A percentile compares a stretch with the other conserved stretches of the same genome.
Conservation (phyloP, 2,329 filamentous ascomycete genomes). For the Sphaerostilbella broomeana region DNA sequence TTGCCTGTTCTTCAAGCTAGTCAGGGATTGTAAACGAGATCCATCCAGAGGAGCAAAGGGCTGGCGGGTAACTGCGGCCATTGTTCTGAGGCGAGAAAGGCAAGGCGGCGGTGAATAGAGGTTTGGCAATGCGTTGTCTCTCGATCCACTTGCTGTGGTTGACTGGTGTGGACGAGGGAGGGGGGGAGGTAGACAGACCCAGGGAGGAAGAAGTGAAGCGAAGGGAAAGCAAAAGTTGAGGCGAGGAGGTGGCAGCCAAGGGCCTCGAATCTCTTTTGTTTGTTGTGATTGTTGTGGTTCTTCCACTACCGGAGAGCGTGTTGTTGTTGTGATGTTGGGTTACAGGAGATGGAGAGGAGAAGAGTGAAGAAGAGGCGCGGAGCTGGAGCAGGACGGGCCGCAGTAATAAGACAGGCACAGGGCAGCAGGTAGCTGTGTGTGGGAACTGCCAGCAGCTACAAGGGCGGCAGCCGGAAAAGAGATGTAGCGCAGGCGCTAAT, state of each 20-base stretch:
- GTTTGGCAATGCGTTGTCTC: neutral
- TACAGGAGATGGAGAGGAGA: neutral
- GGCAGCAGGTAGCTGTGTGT: too few relatives aligned
- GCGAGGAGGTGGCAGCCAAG: too few relatives aligned
- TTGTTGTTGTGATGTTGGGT: neutral
- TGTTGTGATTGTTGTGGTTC: neutral
- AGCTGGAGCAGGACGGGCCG: neutral
- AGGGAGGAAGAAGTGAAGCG: neutral
- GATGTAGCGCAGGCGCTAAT: too few relatives aligned
- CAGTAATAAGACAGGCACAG: neutral
- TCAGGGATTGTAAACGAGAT: slow-evolving; percentile 62
- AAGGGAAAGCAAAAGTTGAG: slow-evolving; percentile 1
- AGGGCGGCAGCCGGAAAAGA: too few relatives aligned
- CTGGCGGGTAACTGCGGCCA: slow-evolving; percentile 57
- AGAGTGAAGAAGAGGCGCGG: neutral
- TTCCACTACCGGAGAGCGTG: neutral
- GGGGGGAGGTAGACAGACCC: neutral
- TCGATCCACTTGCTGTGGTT: neutral
- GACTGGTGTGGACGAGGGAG: neutral
- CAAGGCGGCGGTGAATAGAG: slow-evolving; percentile 6
- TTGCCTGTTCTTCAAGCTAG: slow-evolving; percentile 72
- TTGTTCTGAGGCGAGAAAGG: slow-evolving; percentile 22
- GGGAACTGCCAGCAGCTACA: too few relatives aligned
- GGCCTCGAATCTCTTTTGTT: neutral
- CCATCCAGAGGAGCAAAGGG: slow-evolving; percentile 69